Evolutionary conservation across 2,329 filamentous ascomycete genomes (phyloP).

Genomic region (Fusarium humuli): DNA sequence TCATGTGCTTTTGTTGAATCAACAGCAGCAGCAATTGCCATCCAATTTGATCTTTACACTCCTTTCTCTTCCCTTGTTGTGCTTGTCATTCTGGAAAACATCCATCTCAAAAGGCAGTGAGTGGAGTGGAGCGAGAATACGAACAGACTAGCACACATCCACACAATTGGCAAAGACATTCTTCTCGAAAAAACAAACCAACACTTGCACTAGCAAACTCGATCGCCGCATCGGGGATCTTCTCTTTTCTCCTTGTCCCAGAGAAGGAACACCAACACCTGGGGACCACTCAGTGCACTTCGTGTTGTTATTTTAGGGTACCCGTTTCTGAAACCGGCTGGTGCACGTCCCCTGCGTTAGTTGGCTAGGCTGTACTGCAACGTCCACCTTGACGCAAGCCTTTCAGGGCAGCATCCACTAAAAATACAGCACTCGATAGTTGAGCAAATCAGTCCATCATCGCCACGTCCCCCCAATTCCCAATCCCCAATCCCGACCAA

Average conservation of each 20-base stretch:
- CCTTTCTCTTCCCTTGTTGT: not conserved
- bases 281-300: conserved; percentile 20
- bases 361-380: conserved; percentile 32
- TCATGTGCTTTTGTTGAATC: conserved; percentile 28
- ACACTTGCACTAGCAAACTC: conserved; percentile 41
- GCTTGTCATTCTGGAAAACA: conserved; percentile 14
- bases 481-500: conserved; percentile 5
- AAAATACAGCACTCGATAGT: conserved; percentile 19
- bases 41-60: conserved; percentile 21
- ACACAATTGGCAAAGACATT: conserved; percentile 17
- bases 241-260: conserved; percentile 25
- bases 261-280: not conserved
- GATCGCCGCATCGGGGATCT: conserved; percentile 37
- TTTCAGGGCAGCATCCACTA: conserved; percentile 20
- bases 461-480: conserved; percentile 33
- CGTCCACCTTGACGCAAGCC: conserved; percentile 29
- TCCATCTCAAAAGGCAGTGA: not conserved
- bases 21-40: conserved; percentile 1
- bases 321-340: conserved; percentile 35
- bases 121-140: conserved; percentile 8
- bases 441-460: conserved; percentile 26
- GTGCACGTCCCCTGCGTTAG: conserved; percentile 38
- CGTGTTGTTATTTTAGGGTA: conserved; percentile 42
- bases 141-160: conserved; percentile 12
- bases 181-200: conserved; percentile 25